These are phyloP conservation scores for Chaetomiaceae sp. DNA, from an alignment of 2,329 filamentous ascomycete species.

Conservation along the genomic window DNA sequence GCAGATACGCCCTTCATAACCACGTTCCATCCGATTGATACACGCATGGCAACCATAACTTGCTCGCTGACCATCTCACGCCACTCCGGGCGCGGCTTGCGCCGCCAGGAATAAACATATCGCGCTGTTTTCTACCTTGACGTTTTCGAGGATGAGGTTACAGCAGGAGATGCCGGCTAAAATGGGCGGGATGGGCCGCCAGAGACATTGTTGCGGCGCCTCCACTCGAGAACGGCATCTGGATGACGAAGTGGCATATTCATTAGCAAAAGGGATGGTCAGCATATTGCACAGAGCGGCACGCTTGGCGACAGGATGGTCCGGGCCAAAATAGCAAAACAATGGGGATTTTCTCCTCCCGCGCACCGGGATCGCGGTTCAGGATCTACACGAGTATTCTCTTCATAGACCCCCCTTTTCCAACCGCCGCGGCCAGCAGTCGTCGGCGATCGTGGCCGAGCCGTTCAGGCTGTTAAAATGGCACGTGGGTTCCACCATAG, in stretches of 20 bases:
- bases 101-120: neutral
- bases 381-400: neutral
- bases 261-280: neutral
- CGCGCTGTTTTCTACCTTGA: neutral
- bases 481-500: neutral
- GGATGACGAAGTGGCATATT: neutral
- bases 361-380: slow-evolving; percentile 5
- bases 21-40: neutral
- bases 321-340: neutral
- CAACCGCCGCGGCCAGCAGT: neutral
- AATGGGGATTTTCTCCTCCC: neutral
- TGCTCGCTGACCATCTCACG: neutral
- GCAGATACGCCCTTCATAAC: no score
- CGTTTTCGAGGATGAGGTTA: neutral
- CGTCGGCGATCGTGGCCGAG: neutral
- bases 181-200: neutral
- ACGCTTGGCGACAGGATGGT: neutral
- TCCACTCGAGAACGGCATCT: neutral
- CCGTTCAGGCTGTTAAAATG: slow-evolving; percentile 9
- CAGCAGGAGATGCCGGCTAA: slow-evolving; percentile 5
- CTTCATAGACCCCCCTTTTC: neutral
- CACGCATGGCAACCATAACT: neutral
- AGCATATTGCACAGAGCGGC: neutral
- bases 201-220: no score
- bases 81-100: neutral